A percentile compares a stretch with the other conserved stretches of the same genome.
phyloP scores from a whole-genome alignment of 495 filamentous ascomycete genomes.

The Aspergillus kassunensis region DNA sequence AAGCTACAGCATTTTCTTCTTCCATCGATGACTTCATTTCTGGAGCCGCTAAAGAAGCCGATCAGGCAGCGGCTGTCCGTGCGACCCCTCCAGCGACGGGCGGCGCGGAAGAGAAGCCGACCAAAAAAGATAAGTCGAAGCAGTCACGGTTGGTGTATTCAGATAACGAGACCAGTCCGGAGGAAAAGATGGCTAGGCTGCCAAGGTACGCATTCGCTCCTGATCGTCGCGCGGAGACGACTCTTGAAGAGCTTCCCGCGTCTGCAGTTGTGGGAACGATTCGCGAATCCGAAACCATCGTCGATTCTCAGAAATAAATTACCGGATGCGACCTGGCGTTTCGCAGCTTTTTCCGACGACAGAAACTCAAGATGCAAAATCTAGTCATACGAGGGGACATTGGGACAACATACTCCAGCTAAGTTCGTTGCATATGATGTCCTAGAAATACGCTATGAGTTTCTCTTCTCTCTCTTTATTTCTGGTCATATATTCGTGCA shows the following conservation, averaged over 20 bases:
- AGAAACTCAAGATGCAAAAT: background rate
- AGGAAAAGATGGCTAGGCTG: conserved; percentile 80
- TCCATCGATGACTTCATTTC: conserved; percentile 63
- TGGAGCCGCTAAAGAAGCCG: conserved; percentile 32
- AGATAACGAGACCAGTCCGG: conserved; percentile 73
- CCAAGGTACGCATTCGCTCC: conserved; percentile 71
- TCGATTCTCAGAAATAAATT: conserved; percentile 34
- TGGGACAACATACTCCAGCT: conserved; percentile 32
- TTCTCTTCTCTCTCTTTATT: conserved; percentile 4
- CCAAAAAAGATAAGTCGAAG: conserved; percentile 67
- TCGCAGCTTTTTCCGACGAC: background rate
- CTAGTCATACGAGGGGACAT: conserved; percentile 10
- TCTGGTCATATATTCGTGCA: conserved; percentile 9
- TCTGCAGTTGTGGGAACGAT: conserved; percentile 33
- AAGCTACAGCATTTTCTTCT: conserved; percentile 32
- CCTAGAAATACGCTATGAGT: conserved; percentile 26
- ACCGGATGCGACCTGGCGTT: background rate
- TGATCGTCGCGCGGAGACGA: conserved; percentile 35
- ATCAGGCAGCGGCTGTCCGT: conserved; percentile 22
- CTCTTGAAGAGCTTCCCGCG: conserved; percentile 35
- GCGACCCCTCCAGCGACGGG: conserved; percentile 26
- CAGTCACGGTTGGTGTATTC: conserved; percentile 69
- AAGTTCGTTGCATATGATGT: conserved; percentile 42
- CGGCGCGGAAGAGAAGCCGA: conserved; percentile 49
- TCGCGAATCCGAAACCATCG: conserved; percentile 30